Conservation (phyloP, 768 basidiomycete genomes). For the Serendipita sp. region DNA sequence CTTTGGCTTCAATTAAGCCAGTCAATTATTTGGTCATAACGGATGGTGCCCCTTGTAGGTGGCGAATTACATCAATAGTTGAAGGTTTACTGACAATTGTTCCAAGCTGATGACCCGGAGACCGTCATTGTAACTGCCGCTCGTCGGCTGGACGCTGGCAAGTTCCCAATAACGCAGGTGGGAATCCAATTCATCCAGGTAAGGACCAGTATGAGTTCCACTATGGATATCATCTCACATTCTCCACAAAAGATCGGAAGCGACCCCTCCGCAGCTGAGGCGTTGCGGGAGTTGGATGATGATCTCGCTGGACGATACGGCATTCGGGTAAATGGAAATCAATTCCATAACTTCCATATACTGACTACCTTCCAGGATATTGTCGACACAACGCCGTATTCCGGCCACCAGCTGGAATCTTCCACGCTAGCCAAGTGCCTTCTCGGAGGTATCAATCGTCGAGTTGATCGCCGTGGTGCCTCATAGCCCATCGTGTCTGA, state of each 20-base stretch:
- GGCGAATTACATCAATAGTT: constrained; percentile 24
- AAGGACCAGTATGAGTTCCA: constrained; percentile 16
- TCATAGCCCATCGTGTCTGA: neutral
- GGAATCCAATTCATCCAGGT: constrained; percentile 26
- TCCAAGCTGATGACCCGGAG: constrained; percentile 15
- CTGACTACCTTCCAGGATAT: constrained; percentile 34
- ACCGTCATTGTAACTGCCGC: constrained; percentile 17
- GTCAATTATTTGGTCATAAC: constrained; percentile 47
- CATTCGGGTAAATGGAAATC: constrained; percentile 26
- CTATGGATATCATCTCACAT: constrained; percentile 9
- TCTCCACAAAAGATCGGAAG: constrained; percentile 29
- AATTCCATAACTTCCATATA: neutral
- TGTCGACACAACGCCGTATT: constrained; percentile 50
- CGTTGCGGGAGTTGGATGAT: constrained; percentile 39
- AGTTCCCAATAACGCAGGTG: constrained; percentile 23
- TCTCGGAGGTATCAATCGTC: constrained; percentile 49
- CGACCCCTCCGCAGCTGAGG: constrained; percentile 22
- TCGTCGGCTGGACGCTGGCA: constrained; percentile 20
- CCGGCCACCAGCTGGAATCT: constrained; percentile 27
- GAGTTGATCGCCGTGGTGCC: constrained; percentile 23
- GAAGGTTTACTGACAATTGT: neutral
- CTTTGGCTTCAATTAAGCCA: constrained; percentile 30
- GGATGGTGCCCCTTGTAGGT: constrained; percentile 33
- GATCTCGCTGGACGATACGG: constrained; percentile 27
- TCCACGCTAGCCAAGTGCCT: constrained; percentile 45